Percentiles rank a stretch among this genome's conserved stretches.
phyloP scores from a whole-genome alignment of 2,329 filamentous ascomycete species.

The Cercospora beticola region DNA sequence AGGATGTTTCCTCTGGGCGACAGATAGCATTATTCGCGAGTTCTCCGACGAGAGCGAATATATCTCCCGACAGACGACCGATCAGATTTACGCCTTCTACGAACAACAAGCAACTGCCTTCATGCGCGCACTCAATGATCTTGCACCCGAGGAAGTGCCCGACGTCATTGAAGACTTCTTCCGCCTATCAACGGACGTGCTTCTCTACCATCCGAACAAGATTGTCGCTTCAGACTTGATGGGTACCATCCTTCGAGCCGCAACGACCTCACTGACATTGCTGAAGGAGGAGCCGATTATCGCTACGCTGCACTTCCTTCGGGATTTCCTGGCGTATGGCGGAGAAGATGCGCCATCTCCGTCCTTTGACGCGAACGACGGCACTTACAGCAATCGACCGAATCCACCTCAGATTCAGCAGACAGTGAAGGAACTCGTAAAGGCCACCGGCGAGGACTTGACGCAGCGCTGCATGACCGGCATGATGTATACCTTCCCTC shows the following conservation, averaged over 20 bases:
- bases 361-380: constrained; percentile 57
- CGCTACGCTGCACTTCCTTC: constrained; percentile 87
- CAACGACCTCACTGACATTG: constrained; percentile 79
- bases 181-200: constrained; percentile 83
- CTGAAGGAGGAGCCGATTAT: constrained; percentile 90
- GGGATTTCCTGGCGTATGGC: constrained; percentile 87
- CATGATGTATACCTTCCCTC: constrained; percentile 99
- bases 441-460: constrained; percentile 67
- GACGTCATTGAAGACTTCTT: constrained; percentile 96
- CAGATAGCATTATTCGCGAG: constrained; percentile 88
- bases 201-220: constrained; percentile 87
- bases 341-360: constrained; percentile 65
- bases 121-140: constrained; percentile 81
- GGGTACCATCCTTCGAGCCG: constrained; percentile 80
- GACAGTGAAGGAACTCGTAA: constrained; percentile 70
- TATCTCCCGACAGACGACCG: constrained; percentile 76
- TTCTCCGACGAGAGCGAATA: constrained; percentile 89
- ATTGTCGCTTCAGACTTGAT: constrained; percentile 78
- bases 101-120: constrained; percentile 90
- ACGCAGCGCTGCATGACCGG: constrained; percentile 89
- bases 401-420: constrained; percentile 69
- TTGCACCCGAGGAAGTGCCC: constrained; percentile 74
- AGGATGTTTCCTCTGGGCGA: constrained; percentile 98
- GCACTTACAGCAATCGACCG: constrained; percentile 47
- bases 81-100: constrained; percentile 91